A percentile compares a stretch with the other conserved stretches of the same genome.
phyloP scores from a whole-genome alignment of 768 basidiomycete genomes.

The Termitomyces sp. region DNA sequence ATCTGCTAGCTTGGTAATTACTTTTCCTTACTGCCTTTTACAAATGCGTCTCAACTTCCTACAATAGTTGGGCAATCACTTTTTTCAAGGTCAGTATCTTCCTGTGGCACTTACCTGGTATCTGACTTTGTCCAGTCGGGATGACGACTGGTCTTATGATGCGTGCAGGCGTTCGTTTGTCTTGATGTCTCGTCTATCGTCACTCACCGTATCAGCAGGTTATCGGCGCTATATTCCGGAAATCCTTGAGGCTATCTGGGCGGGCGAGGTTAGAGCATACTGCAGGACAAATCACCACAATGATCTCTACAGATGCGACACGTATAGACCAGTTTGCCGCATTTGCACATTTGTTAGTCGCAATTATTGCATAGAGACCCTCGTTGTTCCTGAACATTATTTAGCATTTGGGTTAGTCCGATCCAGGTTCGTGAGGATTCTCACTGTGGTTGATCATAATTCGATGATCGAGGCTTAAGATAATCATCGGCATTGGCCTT shows the following conservation, averaged over 20 bases:
- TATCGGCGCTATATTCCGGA: conserved; percentile 51
- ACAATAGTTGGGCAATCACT: conserved; percentile 39
- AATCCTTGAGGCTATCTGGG: conserved; percentile 62
- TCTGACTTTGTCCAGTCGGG: conserved; percentile 22
- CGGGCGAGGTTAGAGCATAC: conserved; percentile 51
- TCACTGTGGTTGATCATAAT: not conserved
- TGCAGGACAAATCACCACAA: conserved; percentile 63
- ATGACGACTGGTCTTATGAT: conserved; percentile 43
- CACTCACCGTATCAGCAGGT: conserved; percentile 18
- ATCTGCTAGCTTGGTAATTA: conserved; percentile 32
- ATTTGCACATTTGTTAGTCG: conserved; percentile 33
- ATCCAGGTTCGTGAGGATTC: conserved; percentile 36
- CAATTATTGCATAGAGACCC: not conserved
- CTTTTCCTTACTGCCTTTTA: not conserved
- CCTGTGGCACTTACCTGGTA: not conserved
- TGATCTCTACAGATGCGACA: conserved; percentile 60
- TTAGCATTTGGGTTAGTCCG: conserved; percentile 54
- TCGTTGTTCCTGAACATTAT: not conserved
- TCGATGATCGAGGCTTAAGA: conserved; percentile 18
- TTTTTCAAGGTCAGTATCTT: conserved; percentile 26
- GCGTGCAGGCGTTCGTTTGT: conserved; percentile 40
- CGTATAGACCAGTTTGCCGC: conserved; percentile 46
- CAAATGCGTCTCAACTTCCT: not conserved
- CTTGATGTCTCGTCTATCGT: not conserved
- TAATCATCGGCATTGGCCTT: conserved; percentile 54